Evolutionary conservation across 345 rosid genomes (phyloP).

Genomic region (Noccaea caerulescens): DNA sequence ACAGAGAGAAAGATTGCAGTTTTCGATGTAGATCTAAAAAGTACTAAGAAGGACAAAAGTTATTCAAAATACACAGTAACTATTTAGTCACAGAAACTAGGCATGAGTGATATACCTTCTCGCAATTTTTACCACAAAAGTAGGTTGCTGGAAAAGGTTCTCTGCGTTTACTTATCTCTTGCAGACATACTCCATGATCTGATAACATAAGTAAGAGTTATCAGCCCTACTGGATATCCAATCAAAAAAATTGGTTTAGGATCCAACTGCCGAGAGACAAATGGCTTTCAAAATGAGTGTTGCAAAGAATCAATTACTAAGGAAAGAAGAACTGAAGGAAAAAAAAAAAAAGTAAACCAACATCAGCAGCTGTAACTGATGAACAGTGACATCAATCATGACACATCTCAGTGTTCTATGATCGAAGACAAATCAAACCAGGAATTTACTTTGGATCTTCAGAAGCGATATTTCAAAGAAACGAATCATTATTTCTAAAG

Average conservation of each 20-base stretch:
- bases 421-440: constrained; percentile 21
- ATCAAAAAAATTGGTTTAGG: constrained; percentile 12
- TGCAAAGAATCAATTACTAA: constrained; percentile 6
- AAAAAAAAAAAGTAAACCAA: background rate
- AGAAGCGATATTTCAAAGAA: constrained; percentile 16
- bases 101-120: constrained; percentile 56
- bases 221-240: constrained; percentile 27
- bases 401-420: background rate
- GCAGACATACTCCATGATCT: constrained; percentile 79
- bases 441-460: constrained; percentile 5
- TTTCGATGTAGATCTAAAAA: background rate
- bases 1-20: constrained; percentile 2
- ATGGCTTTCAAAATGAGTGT: no score
- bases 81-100: constrained; percentile 6
- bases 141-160: constrained; percentile 56
- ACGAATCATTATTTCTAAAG: constrained; percentile 18
- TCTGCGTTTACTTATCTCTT: constrained; percentile 44
- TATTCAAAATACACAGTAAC: constrained; percentile 6
- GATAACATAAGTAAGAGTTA: constrained; percentile 42
- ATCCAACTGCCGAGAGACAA: no score
- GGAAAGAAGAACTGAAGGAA: constrained; percentile 20
- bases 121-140: constrained; percentile 75
- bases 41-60: constrained; percentile 1
- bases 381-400: constrained; percentile 20
- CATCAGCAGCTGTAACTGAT: constrained; percentile 21